Conservation (phyloP, 2,329 filamentous ascomycete species). For the Ilyonectria destructans region DNA sequence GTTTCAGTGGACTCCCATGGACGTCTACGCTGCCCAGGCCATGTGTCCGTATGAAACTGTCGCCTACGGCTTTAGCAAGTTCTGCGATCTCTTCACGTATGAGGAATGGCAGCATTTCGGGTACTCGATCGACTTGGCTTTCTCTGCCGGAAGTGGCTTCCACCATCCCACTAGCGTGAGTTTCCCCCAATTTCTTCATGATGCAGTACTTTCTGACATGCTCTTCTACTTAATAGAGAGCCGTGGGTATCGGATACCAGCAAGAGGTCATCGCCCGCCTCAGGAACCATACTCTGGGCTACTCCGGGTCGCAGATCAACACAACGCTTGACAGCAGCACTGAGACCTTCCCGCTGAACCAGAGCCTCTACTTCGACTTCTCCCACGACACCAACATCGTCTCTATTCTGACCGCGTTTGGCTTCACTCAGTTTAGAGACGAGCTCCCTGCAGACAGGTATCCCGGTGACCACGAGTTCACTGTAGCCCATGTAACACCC, state of each 20-base stretch:
- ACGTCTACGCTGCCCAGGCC: constrained; percentile 78
- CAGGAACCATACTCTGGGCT: constrained; percentile 75
- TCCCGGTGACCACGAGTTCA: constrained; percentile 73
- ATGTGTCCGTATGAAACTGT: constrained; percentile 86
- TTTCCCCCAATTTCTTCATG: constrained; percentile 16
- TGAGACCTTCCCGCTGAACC: constrained; percentile 81
- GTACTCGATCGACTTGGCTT: constrained; percentile 79
- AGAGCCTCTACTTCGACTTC: constrained; percentile 84
- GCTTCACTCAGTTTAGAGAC: constrained; percentile 78
- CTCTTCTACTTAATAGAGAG: constrained; percentile 62
- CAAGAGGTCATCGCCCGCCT: constrained; percentile 82
- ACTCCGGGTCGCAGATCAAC: constrained; percentile 75
- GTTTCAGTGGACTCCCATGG: constrained; percentile 76
- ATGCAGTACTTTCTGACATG: constrained; percentile 1
- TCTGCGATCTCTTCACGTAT: constrained; percentile 83
- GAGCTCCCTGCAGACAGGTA: constrained; percentile 71
- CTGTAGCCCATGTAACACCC: constrained; percentile 78
- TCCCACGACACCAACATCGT: constrained; percentile 84
- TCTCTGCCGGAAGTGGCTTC: constrained; percentile 75
- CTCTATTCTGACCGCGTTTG: constrained; percentile 80
- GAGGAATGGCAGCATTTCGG: constrained; percentile 82
- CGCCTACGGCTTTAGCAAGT: constrained; percentile 82
- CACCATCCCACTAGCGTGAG: constrained; percentile 74
- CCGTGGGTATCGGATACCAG: constrained; percentile 82
- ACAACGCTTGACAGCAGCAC: constrained; percentile 79